These are phyloP conservation scores for Penicillium sp. DNA, from an alignment of 2,329 filamentous ascomycete genomes.

Conservation along the genomic window DNA sequence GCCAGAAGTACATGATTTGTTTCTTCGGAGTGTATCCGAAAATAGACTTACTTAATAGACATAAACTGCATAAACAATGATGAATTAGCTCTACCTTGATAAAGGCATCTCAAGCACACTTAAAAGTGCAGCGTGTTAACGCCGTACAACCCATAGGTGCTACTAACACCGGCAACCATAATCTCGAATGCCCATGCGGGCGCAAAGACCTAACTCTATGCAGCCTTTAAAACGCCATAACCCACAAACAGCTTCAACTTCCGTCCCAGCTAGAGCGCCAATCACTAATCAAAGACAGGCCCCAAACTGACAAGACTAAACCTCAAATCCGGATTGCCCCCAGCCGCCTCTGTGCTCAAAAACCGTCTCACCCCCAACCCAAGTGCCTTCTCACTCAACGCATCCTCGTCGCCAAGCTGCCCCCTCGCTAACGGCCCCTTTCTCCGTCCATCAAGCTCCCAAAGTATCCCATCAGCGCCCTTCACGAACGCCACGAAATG, in stretches of 20 bases:
- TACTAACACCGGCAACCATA: too few species aligned
- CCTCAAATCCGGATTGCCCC: conserved; percentile 56
- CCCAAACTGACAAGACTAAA: conserved; percentile 64
- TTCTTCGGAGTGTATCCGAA: background rate
- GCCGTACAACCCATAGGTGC: too few species aligned
- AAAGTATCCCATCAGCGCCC: conserved; percentile 64
- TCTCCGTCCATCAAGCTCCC: conserved; percentile 75
- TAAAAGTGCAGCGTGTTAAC: too few species aligned
- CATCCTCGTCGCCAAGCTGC: conserved; percentile 62
- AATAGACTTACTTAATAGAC: background rate
- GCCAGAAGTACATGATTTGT: background rate
- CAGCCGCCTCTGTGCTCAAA: conserved; percentile 56
- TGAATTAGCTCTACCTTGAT: background rate
- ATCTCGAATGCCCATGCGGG: too few species aligned
- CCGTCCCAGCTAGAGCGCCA: too few species aligned
- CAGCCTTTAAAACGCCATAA: too few species aligned
- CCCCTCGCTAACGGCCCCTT: conserved; percentile 73
- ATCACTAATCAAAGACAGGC: conserved; percentile 51
- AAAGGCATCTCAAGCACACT: too few species aligned
- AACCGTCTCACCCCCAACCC: conserved; percentile 65
- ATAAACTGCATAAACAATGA: background rate
- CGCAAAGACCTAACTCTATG: too few species aligned
- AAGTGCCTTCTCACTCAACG: conserved; percentile 72
- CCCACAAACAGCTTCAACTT: too few species aligned
- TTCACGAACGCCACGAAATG: conserved; percentile 97